Percentiles rank a stretch among this genome's conserved stretches.
These are phyloP conservation scores for Amphirosellinia nigrospora DNA, from an alignment of 495 filamentous ascomycete species.

Conservation along the genomic window DNA sequence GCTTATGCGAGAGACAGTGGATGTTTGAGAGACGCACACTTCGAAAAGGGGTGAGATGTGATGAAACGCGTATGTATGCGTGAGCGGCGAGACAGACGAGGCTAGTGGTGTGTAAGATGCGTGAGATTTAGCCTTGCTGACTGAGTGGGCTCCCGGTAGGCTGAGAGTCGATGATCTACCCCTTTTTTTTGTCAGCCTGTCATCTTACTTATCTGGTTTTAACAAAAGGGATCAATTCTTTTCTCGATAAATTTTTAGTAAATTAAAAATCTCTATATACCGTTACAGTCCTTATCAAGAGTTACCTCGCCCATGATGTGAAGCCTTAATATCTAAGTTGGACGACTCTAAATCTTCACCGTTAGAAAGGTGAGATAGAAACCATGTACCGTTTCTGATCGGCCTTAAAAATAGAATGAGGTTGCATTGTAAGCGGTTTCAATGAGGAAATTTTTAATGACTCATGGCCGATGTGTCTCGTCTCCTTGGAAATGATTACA, in stretches of 20 bases:
- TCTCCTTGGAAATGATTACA: too few species aligned
- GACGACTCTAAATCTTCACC: too few species aligned
- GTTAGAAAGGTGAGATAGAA: too few species aligned
- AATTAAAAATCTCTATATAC: too few species aligned
- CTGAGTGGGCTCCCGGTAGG: background rate
- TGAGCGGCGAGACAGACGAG: background rate
- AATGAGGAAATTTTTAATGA: too few species aligned
- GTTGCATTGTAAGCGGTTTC: background rate
- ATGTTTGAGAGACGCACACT: background rate
- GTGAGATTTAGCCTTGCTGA: constrained; percentile 8
- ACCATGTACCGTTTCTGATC: background rate
- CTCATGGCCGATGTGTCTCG: too few species aligned
- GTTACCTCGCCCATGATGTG: too few species aligned
- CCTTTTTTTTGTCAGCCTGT: background rate
- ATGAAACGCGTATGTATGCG: background rate
- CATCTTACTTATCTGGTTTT: background rate
- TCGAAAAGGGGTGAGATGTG: background rate
- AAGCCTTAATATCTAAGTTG: too few species aligned
- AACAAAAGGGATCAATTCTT: too few species aligned
- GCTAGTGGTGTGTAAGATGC: constrained; percentile 5
- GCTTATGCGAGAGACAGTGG: background rate
- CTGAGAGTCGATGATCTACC: background rate
- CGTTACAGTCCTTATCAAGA: too few species aligned
- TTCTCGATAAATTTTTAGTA: too few species aligned
- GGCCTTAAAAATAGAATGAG: background rate